A percentile compares a stretch with the other conserved stretches of the same genome.
Conservation (phyloP, 2,329 filamentous ascomycete species). For the Emergomyces africanus region DNA sequence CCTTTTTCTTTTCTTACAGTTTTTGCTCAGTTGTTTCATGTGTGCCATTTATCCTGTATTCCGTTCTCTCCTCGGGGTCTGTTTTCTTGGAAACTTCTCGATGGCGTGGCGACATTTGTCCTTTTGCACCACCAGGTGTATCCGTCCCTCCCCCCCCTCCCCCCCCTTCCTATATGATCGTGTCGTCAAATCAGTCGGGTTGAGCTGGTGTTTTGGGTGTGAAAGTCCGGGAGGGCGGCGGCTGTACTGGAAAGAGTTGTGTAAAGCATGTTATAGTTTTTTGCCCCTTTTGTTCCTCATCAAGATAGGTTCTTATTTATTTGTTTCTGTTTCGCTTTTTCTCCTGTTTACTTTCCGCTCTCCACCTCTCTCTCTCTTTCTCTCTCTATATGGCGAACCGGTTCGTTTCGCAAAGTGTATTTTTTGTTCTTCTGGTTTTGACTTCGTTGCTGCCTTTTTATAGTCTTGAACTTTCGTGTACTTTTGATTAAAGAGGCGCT, state of each 20-base stretch:
- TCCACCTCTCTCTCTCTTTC: constrained; percentile 10
- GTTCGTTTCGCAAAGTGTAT: constrained; percentile 11
- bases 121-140: constrained; percentile 5
- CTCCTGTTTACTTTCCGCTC: constrained; percentile 22
- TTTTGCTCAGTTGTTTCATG: constrained; percentile 16
- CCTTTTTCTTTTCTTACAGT: neutral
- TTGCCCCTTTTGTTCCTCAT: constrained; percentile 13
- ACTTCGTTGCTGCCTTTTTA: constrained; percentile 4
- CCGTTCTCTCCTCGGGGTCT: constrained; percentile 7
- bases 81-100: constrained; percentile 19
- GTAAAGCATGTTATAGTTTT: constrained; percentile 7
- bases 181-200: constrained; percentile 1
- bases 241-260: constrained; percentile 1
- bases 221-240: neutral
- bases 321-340: constrained; percentile 15
- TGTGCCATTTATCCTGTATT: constrained; percentile 8
- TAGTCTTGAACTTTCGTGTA: neutral
- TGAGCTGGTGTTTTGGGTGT: constrained; percentile 6
- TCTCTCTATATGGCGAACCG: constrained; percentile 5
- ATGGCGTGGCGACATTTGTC: constrained; percentile 17
- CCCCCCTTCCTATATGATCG: neutral
- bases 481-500: neutral
- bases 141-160: neutral
- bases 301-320: constrained; percentile 10
- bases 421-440: constrained; percentile 9